Evolutionary conservation across 257 asterid genomes (phyloP), one percentile per base, ranked within the genome.

Genomic region (Gardenia jasminoides): DNA sequence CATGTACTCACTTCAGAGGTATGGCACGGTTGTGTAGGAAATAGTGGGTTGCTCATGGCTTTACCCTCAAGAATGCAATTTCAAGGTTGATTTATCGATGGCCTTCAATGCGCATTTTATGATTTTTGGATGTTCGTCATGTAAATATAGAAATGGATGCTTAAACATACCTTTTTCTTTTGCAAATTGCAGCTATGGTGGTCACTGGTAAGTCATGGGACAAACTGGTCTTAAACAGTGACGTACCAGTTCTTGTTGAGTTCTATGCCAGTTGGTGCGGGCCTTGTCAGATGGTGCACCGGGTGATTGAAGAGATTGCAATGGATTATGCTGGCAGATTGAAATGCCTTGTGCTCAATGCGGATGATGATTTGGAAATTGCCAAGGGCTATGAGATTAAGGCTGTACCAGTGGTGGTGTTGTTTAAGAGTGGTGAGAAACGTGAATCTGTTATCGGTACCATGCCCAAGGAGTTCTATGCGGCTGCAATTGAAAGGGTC

Each of bases 251-350:
- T 56, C 96, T 93, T 2, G 97, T 95, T 28, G 97, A 93, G 77
- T 93, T 95, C 77, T 88, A 90, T 28, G 90, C 98, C 41, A 89
- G 93, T 78, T 95, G 99, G 98, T 95, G 97, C 80, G 99, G 98
- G 39, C 99, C 98, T 24, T 95, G 98, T 84, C 88, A 87, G 78
- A 93, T 95, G 97, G 98, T 92, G 79, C 98, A 95, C 67, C 91
- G 97, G 72, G 92, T 92, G 33, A 91, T 93, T 4, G 96, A 91
- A 59, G 99, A 95, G 86, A 91, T 95, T 79, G 92, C 98, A 70
- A 76, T 73, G 1, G 97, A 93, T 31, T 95, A 93, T 85, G 84
- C 93, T 0, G 98, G 97, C 78, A 89, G 86, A 80, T 58, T 95
- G 24, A 92, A 91, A 75, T 93, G 94, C 90, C 91, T 86, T 26